phyloP scores from a whole-genome alignment of 2,329 filamentous ascomycete species.

The Lecanosticta acicola region DNA sequence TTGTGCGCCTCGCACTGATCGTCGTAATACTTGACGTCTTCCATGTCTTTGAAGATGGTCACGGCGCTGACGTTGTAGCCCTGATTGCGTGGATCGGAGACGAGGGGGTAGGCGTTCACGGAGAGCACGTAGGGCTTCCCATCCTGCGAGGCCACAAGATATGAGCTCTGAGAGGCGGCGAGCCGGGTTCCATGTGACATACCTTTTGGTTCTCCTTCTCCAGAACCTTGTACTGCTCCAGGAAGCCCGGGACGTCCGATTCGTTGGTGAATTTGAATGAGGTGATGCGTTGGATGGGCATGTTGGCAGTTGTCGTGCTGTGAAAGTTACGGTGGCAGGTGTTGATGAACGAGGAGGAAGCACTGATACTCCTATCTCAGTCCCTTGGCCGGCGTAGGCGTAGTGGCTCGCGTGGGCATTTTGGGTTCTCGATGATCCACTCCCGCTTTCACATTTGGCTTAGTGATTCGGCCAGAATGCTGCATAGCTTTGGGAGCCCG shows the following conservation, averaged over 20 bases:
- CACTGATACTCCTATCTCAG: no score
- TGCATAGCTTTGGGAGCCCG: no score
- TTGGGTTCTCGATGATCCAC: no score
- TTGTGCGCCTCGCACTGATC: constrained; percentile 52
- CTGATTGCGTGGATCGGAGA: constrained; percentile 56
- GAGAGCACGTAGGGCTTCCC: constrained; percentile 65
- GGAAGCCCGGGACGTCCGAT: constrained; percentile 38
- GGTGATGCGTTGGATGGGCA: constrained; percentile 46
- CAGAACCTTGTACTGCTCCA: constrained; percentile 43
- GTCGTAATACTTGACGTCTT: constrained; percentile 68
- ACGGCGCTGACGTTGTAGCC: constrained; percentile 61
- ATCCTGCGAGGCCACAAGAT: no score
- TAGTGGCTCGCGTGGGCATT: no score
- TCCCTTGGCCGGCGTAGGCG: no score
- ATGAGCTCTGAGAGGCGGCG: background rate
- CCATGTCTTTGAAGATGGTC: constrained; percentile 57
- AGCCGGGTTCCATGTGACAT: background rate
- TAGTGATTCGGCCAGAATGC: no score
- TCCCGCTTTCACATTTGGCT: no score
- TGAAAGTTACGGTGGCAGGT: background rate
- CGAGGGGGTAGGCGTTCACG: constrained; percentile 49
- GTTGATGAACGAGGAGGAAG: no score
- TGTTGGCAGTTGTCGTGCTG: constrained; percentile 7
- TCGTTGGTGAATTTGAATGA: constrained; percentile 50
- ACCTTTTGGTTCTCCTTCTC: constrained; percentile 43